Conservation (phyloP, 2,329 filamentous ascomycete species). For the Madurella fahalii region DNA sequence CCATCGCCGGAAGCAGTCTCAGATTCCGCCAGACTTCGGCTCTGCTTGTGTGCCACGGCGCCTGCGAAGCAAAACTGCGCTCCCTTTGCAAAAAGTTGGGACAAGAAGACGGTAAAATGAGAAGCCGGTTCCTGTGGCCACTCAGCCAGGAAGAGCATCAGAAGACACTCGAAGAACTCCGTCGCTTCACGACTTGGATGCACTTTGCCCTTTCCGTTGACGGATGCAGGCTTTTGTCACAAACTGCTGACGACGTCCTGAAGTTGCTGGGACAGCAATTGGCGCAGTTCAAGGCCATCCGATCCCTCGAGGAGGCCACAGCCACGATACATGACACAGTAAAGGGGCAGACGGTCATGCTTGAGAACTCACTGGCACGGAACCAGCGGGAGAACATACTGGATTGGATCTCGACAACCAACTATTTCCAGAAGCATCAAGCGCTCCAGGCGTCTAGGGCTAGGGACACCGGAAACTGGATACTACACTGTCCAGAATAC, state of each 20-base stretch:
- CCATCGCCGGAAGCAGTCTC: too few relatives aligned
- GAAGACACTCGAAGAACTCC: slow-evolving; percentile 19
- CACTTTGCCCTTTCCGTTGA: slow-evolving; percentile 25
- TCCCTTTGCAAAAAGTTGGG: too few relatives aligned
- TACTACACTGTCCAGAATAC: slow-evolving; percentile 11
- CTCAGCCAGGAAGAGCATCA: slow-evolving; percentile 23
- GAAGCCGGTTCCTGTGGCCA: too few relatives aligned
- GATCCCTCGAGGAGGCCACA: slow-evolving; percentile 3
- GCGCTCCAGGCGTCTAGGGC: slow-evolving; percentile 7
- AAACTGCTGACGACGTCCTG: slow-evolving; percentile 20
- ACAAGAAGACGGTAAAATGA: too few relatives aligned
- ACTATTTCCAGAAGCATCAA: not conserved
- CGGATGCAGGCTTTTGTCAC: slow-evolving; percentile 21
- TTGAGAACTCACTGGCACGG: too few relatives aligned
- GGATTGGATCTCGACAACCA: not conserved
- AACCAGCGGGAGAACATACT: not conserved
- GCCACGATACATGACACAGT: too few relatives aligned
- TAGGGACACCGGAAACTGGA: slow-evolving; percentile 22
- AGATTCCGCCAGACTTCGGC: too few relatives aligned
- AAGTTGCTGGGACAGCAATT: slow-evolving; percentile 19
- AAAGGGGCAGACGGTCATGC: too few relatives aligned
- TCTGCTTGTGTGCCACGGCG: too few relatives aligned
- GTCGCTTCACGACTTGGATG: slow-evolving; percentile 19
- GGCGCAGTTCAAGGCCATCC: slow-evolving; percentile 15
- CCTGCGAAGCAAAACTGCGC: too few relatives aligned